Evolutionary conservation across 2,329 filamentous ascomycete genomes (phyloP), one percentile per base, ranked within the genome.

Genomic region (Aspergillus ochraceoroseus): DNA sequence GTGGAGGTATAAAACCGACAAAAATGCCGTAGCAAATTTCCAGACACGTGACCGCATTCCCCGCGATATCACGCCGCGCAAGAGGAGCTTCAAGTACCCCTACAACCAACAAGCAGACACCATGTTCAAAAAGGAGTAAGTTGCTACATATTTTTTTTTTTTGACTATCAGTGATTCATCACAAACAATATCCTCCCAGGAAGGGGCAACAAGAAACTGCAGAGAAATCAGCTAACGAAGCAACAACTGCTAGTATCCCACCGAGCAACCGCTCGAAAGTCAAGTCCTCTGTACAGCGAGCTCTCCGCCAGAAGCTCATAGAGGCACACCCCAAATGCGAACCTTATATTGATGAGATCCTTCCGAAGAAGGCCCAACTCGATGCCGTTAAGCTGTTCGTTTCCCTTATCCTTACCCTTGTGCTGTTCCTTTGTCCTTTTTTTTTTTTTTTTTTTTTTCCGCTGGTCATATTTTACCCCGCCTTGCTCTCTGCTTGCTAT

Each of bases 91-190:
- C 38, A 17, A 29, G 15, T 23, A 31, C 23, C 29, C 9, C 32
- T 8, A 27, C 25, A 28, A 29, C 38, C 34, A 34, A 33, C 29
- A 33, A 48, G 33, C 32, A 32, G 45, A 15, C 55, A 62, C 32
- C 48, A 94, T 94, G 87, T 94, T 94, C 65, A 94, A 94, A 64
- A 94, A 92, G 75, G 87, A 94, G 87, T 92, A 67, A 61, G 77
- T 69, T 5, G 9, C 20, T 22, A 9, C 5, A n/a, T n/a, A n/a
- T n/a, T n/a, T n/a, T n/a, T n/a, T n/a, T n/a, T n/a, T n/a, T n/a
- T n/a, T n/a, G n/a, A n/a, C n/a, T n/a, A n/a, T n/a, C n/a, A n/a
- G 18, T 31, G 32, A 31, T n/a, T 13, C 26, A 14, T 18, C 13
- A 19, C 35, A 4, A 22, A 12, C 18, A 25, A 29, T 37, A 9